A percentile compares a stretch with the other conserved stretches of the same genome.
These are phyloP conservation scores for Monocercomonoides exilis DNA, from an alignment of 78 protist genomes.

Conservation along the genomic window DNA sequence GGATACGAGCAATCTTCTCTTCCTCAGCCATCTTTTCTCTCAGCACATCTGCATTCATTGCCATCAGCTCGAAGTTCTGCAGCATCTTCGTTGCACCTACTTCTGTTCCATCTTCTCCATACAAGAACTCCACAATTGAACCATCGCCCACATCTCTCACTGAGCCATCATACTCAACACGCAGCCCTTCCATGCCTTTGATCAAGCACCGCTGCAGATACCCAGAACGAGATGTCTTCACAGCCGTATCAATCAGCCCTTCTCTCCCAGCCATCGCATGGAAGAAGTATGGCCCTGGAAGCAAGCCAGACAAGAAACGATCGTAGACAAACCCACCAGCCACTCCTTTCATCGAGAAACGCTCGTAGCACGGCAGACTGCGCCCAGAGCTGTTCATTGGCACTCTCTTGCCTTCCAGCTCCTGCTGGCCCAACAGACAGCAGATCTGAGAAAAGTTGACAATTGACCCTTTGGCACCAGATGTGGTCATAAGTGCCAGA, in stretches of 20 bases:
- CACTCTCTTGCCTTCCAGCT: constrained; percentile 92
- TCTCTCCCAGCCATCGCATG: constrained; percentile 99
- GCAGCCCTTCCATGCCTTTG: constrained; percentile 76
- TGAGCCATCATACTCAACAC: constrained; percentile 72
- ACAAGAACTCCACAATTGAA: constrained; percentile 77
- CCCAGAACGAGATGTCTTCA: constrained; percentile 95
- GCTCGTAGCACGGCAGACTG: constrained; percentile 66
- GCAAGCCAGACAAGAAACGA: constrained; percentile 90
- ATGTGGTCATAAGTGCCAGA: constrained; percentile 77
- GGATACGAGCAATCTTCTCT: too few relatives aligned
- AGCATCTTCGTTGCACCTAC: constrained; percentile 45
- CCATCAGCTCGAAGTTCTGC: constrained; percentile 39
- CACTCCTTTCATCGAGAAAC: background rate
- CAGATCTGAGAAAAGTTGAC: constrained; percentile 94
- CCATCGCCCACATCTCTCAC: constrained; percentile 61
- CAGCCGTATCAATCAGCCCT: constrained; percentile 98
- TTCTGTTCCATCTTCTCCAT: constrained; percentile 91
- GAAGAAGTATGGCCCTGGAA: constrained; percentile 82
- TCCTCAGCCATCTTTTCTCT: background rate
- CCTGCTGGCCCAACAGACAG: constrained; percentile 59
- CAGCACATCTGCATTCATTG: constrained; percentile 45
- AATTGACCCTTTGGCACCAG: constrained; percentile 95
- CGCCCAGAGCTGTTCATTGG: constrained; percentile 86
- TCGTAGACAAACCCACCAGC: constrained; percentile 65
- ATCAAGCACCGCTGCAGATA: constrained; percentile 92